Conservation (phyloP, 306 rosid genomes). For the Gastrolobium bilobum region DNA sequence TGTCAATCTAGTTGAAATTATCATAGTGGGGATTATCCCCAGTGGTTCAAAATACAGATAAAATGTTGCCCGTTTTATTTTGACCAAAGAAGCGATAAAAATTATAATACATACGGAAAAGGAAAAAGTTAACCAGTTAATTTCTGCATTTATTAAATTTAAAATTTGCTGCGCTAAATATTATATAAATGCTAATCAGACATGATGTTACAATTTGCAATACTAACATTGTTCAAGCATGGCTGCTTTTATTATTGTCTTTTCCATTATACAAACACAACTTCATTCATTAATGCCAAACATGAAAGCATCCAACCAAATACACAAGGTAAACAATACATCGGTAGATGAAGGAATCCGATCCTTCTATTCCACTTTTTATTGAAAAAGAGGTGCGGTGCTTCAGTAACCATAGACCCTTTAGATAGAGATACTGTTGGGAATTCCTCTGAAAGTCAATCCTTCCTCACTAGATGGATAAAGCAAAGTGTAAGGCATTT, state of each 20-base stretch:
- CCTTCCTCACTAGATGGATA: slow-evolving; percentile 66
- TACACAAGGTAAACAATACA: neutral
- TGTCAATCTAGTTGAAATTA: too few species aligned
- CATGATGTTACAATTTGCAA: slow-evolving; percentile 12
- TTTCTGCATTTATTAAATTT: too few species aligned
- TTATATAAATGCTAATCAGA: too few species aligned
- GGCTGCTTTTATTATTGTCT: neutral
- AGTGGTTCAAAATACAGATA: too few species aligned
- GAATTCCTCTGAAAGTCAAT: slow-evolving; percentile 76
- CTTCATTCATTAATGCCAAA: neutral
- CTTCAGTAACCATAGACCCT: neutral
- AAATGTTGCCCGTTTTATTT: too few species aligned
- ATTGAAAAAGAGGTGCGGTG: neutral
- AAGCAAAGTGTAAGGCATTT: slow-evolving; percentile 73
- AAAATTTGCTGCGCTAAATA: too few species aligned
- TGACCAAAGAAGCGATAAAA: too few species aligned
- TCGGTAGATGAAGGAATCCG: slow-evolving; percentile 1
- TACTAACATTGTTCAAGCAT: neutral
- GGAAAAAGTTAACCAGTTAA: too few species aligned
- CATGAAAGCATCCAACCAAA: neutral
- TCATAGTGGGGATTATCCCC: too few species aligned
- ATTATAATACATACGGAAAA: too few species aligned
- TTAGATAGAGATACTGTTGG: slow-evolving; percentile 68
- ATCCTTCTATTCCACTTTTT: slow-evolving; percentile 5
- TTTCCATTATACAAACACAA: slow-evolving; percentile 5